A percentile compares a stretch with the other conserved stretches of the same genome.
phyloP scores from a whole-genome alignment of 768 basidiomycete species.

The Russula vinacea region DNA sequence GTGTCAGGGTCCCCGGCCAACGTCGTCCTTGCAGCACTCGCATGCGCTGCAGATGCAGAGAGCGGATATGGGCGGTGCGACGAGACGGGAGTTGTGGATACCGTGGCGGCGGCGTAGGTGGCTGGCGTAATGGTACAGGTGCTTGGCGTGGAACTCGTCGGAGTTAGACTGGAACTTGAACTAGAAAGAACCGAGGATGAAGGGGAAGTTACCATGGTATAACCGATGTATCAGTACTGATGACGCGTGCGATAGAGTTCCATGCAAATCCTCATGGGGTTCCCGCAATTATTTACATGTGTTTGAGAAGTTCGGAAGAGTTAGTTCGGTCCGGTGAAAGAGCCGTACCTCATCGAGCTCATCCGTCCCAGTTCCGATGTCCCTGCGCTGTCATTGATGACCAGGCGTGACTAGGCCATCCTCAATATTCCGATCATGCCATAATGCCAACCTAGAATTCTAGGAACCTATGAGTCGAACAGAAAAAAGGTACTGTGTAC shows the following conservation, averaged over 20 bases:
- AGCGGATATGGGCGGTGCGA: slow-evolving; percentile 26
- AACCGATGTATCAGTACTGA: no score
- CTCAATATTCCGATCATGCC: not conserved
- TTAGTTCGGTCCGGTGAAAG: no score
- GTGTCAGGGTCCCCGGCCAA: slow-evolving; percentile 28
- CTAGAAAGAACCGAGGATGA: slow-evolving; percentile 24
- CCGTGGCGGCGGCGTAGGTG: slow-evolving; percentile 22
- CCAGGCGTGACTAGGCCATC: not conserved
- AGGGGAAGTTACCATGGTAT: slow-evolving; percentile 20
- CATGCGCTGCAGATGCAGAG: slow-evolving; percentile 21
- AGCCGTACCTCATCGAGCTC: not conserved
- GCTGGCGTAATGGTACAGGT: slow-evolving; percentile 26
- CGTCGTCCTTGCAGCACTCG: slow-evolving; percentile 4
- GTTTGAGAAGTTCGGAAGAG: no score
- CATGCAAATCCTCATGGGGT: no score
- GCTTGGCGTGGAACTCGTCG: slow-evolving; percentile 23
- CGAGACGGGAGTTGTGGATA: not conserved
- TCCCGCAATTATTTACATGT: no score
- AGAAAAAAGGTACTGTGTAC: not conserved
- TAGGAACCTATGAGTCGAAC: not conserved
- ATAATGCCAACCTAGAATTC: not conserved
- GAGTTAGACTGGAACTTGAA: slow-evolving; percentile 20
- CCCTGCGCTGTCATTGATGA: not conserved
- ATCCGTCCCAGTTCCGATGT: not conserved
- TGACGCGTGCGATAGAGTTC: no score